Evolutionary conservation across 108 stramenopile species (phyloP).

Genomic region (Parietichytrium sp.): DNA sequence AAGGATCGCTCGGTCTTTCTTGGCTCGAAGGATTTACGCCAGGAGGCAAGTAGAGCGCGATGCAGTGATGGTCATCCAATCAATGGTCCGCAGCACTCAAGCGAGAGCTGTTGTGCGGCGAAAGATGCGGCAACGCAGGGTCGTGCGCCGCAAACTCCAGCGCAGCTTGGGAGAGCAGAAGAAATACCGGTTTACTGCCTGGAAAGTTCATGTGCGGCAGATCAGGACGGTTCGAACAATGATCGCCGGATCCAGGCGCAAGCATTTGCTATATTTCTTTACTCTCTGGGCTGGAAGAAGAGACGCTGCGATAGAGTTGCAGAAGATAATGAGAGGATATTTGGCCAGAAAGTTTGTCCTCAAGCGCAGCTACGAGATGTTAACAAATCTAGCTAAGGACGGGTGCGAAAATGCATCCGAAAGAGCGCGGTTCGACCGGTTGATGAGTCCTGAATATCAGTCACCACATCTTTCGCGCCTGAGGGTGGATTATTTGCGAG

Average conservation of each 20-base stretch:
- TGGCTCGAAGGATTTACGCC: background rate
- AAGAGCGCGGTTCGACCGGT: background rate
- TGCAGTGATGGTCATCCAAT: constrained; percentile 10
- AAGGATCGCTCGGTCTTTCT: background rate
- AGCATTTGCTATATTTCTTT: background rate
- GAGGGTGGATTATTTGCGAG: background rate
- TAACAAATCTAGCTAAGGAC: background rate
- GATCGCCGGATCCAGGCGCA: background rate
- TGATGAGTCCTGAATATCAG: background rate
- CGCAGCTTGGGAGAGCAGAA: background rate
- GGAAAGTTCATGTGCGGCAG: background rate
- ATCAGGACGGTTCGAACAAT: background rate
- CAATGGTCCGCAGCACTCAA: background rate
- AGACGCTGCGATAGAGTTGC: background rate
- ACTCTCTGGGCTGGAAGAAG: background rate
- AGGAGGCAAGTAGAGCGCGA: background rate
- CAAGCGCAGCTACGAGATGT: background rate
- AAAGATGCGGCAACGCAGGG: background rate
- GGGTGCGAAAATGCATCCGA: background rate
- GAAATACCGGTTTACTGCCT: background rate
- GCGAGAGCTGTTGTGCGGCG: background rate
- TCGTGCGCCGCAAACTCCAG: background rate
- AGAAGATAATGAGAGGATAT: background rate
- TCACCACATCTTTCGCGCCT: background rate
- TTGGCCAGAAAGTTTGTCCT: background rate